Evolutionary conservation across 805 yeast species (phyloP).

Genomic region (Candida gorgasii): DNA sequence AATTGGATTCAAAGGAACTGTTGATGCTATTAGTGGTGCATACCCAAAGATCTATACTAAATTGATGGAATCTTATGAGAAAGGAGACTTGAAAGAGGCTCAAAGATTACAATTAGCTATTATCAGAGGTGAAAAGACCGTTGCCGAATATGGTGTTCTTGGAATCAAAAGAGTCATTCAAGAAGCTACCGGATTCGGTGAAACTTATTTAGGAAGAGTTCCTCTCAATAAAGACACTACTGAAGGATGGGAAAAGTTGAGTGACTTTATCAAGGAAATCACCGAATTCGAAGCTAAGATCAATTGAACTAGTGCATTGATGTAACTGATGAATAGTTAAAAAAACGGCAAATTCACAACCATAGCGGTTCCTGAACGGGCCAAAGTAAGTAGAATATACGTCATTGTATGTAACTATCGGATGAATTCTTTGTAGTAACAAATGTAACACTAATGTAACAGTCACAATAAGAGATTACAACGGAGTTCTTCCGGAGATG

Average conservation of each 20-base stretch:
- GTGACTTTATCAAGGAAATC: conserved; percentile 44
- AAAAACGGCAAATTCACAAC: too few species aligned
- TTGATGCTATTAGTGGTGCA: conserved; percentile 55
- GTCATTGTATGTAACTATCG: too few species aligned
- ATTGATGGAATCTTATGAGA: conserved; percentile 37
- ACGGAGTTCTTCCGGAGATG: too few species aligned
- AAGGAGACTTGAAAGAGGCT: conserved; percentile 45
- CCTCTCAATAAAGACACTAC: conserved; percentile 44
- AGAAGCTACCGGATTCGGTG: conserved; percentile 42
- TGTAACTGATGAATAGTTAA: too few species aligned
- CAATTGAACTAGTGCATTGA: too few species aligned
- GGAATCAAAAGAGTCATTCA: conserved; percentile 48
- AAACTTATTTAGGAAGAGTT: conserved; percentile 45
- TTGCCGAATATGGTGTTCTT: conserved; percentile 44
- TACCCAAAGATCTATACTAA: conserved; percentile 51
- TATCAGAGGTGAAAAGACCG: conserved; percentile 48
- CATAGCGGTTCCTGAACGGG: too few species aligned
- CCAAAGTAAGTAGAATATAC: too few species aligned
- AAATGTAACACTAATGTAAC: too few species aligned
- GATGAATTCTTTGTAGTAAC: too few species aligned
- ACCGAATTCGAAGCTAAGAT: conserved; percentile 45
- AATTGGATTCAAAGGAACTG: conserved; percentile 51
- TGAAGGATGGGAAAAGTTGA: conserved; percentile 27
- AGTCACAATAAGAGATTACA: too few species aligned
- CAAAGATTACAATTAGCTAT: conserved; percentile 41